A percentile compares a stretch with the other conserved stretches of the same genome.
Conservation (phyloP, 495 filamentous ascomycete species). For the Cercophora scortea region DNA sequence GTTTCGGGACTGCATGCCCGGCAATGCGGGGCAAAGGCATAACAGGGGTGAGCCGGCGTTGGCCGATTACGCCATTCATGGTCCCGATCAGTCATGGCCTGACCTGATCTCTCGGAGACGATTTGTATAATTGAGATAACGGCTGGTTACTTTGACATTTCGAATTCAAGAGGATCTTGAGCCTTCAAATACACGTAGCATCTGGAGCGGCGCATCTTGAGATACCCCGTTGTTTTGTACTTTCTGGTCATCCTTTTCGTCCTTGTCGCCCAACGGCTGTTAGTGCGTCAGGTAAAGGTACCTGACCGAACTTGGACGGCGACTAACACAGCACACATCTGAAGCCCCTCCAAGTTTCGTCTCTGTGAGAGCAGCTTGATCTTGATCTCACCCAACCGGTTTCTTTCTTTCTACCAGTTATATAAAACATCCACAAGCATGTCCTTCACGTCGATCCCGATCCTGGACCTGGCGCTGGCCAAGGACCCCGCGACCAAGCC, state of each 20-base stretch:
- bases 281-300: too few species aligned
- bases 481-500: constrained; percentile 61
- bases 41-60: constrained; percentile 13
- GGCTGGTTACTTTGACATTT: too few species aligned
- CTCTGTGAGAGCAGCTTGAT: neutral
- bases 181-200: too few species aligned
- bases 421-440: constrained; percentile 14
- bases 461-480: constrained; percentile 69
- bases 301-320: neutral
- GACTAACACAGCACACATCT: neutral
- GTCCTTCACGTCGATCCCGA: constrained; percentile 71
- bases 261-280: neutral
- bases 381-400: neutral
- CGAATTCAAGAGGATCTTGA: too few species aligned
- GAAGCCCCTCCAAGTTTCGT: neutral
- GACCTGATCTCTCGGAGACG: neutral
- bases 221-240: too few species aligned
- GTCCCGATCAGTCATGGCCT: constrained; percentile 4
- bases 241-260: too few species aligned
- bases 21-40: neutral
- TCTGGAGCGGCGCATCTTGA: too few species aligned
- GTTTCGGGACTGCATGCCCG: neutral
- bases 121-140: neutral
- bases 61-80: constrained; percentile 23
- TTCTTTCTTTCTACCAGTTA: neutral